These are phyloP conservation scores for Fusarium lateritium DNA, from an alignment of 2,329 filamentous ascomycete species.

Conservation along the genomic window DNA sequence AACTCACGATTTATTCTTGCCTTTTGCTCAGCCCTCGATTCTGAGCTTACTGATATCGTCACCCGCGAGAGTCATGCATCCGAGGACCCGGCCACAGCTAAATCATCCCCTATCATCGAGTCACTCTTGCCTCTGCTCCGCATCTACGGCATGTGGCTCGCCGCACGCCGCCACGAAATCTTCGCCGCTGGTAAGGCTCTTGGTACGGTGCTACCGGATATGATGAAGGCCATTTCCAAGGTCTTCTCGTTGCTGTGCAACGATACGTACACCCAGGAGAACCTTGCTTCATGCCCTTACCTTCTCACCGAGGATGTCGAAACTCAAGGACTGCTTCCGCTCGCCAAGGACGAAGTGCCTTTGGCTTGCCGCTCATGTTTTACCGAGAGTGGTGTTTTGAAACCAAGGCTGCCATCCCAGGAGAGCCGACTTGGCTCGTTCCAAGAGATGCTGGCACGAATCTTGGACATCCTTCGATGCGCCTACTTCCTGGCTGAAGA, in stretches of 20 bases:
- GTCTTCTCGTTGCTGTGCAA: constrained; percentile 64
- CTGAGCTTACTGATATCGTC: constrained; percentile 74
- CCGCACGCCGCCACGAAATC: constrained; percentile 62
- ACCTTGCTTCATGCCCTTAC: constrained; percentile 61
- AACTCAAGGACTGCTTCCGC: constrained; percentile 60
- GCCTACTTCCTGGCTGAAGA: constrained; percentile 64
- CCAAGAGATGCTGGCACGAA: constrained; percentile 61
- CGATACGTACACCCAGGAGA: constrained; percentile 58
- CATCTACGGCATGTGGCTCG: constrained; percentile 69
- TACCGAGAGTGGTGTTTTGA: constrained; percentile 54
- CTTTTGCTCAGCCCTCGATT: constrained; percentile 77
- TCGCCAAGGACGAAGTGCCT: constrained; percentile 58
- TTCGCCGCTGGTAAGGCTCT: constrained; percentile 62
- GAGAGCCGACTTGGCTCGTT: constrained; percentile 52
- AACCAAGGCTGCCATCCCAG: constrained; percentile 56
- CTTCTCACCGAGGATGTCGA: constrained; percentile 67
- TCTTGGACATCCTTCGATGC: constrained; percentile 65
- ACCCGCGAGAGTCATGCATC: constrained; percentile 42
- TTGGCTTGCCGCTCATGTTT: constrained; percentile 58
- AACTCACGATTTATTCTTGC: constrained; percentile 84
- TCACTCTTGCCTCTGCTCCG: constrained; percentile 67
- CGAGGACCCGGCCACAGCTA: constrained; percentile 43
- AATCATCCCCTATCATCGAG: constrained; percentile 57
- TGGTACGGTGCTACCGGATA: constrained; percentile 61
- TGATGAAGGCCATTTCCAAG: constrained; percentile 63